phyloP scores from a whole-genome alignment of 257 asterid genomes.

The Phtheirospermum japonicum region DNA sequence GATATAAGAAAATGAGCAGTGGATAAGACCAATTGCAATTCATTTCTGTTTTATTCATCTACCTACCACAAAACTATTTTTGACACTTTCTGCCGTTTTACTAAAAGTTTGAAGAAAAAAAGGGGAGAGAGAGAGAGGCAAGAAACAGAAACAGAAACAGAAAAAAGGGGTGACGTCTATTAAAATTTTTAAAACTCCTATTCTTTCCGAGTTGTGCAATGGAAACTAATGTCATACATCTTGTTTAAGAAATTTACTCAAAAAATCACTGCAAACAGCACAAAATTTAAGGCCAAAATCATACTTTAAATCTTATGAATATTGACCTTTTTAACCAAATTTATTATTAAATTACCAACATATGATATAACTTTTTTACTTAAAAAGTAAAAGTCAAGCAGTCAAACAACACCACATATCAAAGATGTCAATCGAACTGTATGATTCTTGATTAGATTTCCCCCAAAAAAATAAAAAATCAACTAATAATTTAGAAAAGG shows the following conservation, averaged over 20 bases:
- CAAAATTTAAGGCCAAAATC: no score
- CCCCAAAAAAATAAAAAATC: no score
- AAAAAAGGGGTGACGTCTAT: not conserved
- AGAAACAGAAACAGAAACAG: not conserved
- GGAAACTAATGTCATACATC: constrained; percentile 16
- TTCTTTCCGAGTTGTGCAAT: no score
- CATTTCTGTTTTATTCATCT: no score
- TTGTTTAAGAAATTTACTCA: not conserved
- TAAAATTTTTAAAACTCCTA: no score
- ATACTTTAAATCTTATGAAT: not conserved
- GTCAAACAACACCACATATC: constrained; percentile 17
- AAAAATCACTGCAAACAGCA: constrained; percentile 6
- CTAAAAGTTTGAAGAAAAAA: not conserved
- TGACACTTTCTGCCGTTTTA: no score
- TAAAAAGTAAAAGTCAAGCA: not conserved
- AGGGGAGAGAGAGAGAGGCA: not conserved
- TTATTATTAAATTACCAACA: constrained; percentile 2
- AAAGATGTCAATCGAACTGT: constrained; percentile 1
- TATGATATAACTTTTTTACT: constrained; percentile 1
- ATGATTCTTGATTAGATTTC: constrained; percentile 24
- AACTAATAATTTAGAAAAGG: constrained; percentile 17
- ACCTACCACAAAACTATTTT: no score
- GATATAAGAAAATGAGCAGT: no score
- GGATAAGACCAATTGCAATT: no score
- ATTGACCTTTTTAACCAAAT: not conserved